Evolutionary conservation across 2,329 filamentous ascomycete genomes (phyloP), one percentile per base, ranked within the genome.

Genomic region (Fusarium sp.): DNA sequence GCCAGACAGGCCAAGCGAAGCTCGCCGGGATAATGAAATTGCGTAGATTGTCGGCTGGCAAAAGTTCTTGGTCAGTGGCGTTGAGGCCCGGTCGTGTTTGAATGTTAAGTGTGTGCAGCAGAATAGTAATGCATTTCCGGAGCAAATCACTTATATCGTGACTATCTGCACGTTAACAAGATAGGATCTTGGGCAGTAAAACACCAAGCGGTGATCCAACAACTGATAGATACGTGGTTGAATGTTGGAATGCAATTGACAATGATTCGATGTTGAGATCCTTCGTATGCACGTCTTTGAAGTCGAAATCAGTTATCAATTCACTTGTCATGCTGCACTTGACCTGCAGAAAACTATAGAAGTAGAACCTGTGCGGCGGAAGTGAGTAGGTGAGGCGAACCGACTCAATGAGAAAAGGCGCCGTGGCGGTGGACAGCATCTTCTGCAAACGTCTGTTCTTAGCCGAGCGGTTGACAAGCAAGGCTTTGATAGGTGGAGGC

Each of bases 41-140:
- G 69, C 54, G 59, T 40, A 56, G 20, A 18, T 20, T 20, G 17
- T 63, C 37, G 17, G 27, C 41, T n/a, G 50, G 55, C 38, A 62
- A 59, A 30, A 30, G 41, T 52, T 63, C 59, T 59, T 33, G 44
- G 42, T 48, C 56, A 50, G 67, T 67, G 59, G 64, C 46, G 62
- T 30, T 60, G 69, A 72, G 70, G 63, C 63, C 59, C 60, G 58
- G 61, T 53, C 56, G 55, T 54, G 42, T 68, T 44, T 63, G 54
- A 33, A 35, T 64, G 63, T 68, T 68, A 64, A 74, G 71, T 75
- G 71, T 67, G 63, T 75, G 73, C 73, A 75, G 71, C 48, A 57
- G 61, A 54, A 52, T 55, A 70, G 58, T 44, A 58, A 50, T 41
- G 53, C 49, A 50, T 63, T 66, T 68, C 67, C 64, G 66, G 64